These are phyloP conservation scores for Vanderwaltozyma verrucispora DNA, from an alignment of 805 yeast species.

Conservation along the genomic window DNA sequence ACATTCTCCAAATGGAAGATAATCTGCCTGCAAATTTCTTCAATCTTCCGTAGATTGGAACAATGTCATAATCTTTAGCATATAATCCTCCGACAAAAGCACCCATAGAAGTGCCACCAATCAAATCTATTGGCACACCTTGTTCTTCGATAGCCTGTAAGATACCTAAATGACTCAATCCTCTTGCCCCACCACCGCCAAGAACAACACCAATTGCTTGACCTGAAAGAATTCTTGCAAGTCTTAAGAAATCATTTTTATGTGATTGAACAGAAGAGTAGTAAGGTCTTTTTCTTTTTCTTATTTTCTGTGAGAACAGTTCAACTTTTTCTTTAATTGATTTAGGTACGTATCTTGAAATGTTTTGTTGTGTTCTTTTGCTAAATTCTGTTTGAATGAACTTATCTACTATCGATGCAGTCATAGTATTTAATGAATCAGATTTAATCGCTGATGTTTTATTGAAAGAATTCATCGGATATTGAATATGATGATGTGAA, in stretches of 20 bases:
- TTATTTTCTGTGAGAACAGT: constrained; percentile 26
- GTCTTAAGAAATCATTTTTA: constrained; percentile 79
- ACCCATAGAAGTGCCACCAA: constrained; percentile 97
- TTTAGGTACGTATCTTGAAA: constrained; percentile 24
- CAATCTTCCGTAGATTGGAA: constrained; percentile 82
- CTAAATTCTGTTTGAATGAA: constrained; percentile 25
- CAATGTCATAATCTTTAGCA: constrained; percentile 84
- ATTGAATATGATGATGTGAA: constrained; percentile 85
- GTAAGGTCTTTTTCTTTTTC: constrained; percentile 17
- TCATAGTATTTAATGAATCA: constrained; percentile 10
- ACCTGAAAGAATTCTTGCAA: constrained; percentile 84
- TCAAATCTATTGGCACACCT: constrained; percentile 86
- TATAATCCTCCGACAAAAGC: constrained; percentile 92
- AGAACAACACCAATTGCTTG: constrained; percentile 89
- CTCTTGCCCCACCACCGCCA: constrained; percentile 98
- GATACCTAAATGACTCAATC: constrained; percentile 85
- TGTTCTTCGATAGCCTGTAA: constrained; percentile 82
- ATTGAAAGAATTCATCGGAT: constrained; percentile 25
- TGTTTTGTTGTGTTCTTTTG: constrained; percentile 23
- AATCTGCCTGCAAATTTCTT: constrained; percentile 78
- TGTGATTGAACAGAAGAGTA: constrained; percentile 35
- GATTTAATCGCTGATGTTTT: constrained; percentile 14
- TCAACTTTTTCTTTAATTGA: constrained; percentile 31
- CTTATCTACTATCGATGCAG: constrained; percentile 17
- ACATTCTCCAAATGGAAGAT: constrained; percentile 75